Evolutionary conservation across 1,284 basidiomycete genomes (phyloP).

Genomic region (Ustilago xerochloae): DNA sequence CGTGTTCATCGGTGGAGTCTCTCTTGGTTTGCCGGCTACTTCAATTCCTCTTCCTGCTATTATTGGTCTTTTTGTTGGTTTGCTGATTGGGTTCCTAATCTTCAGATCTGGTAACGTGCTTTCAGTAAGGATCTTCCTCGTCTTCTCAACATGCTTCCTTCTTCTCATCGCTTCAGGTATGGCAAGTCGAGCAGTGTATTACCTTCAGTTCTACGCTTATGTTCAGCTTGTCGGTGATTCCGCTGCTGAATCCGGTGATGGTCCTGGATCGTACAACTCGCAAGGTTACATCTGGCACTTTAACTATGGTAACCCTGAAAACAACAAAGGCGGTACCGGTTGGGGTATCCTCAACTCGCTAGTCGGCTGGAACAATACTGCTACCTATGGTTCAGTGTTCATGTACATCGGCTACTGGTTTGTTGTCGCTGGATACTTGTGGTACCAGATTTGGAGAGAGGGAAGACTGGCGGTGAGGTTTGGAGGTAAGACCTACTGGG

Average conservation of each 20-base stretch:
- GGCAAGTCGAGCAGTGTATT: constrained; percentile 59
- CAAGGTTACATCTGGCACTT: constrained; percentile 69
- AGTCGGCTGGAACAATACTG: constrained; percentile 66
- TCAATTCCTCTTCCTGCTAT: constrained; percentile 66
- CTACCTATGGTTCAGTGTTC: constrained; percentile 55
- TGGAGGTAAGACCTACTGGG: constrained; percentile 34
- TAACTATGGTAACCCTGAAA: constrained; percentile 83
- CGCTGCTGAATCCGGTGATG: constrained; percentile 58
- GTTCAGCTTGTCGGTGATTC: constrained; percentile 57
- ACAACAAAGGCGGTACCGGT: constrained; percentile 67
- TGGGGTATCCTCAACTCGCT: constrained; percentile 64
- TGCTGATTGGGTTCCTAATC: constrained; percentile 56
- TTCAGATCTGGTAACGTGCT: constrained; percentile 56
- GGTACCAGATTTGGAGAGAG: constrained; percentile 51
- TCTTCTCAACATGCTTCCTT: constrained; percentile 60
- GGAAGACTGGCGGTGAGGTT: constrained; percentile 30
- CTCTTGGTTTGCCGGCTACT: constrained; percentile 61
- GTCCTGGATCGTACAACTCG: constrained; percentile 59
- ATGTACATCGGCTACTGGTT: constrained; percentile 63
- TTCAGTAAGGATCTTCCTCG: constrained; percentile 55
- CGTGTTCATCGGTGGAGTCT: constrained; percentile 66
- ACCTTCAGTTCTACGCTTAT: constrained; percentile 63
- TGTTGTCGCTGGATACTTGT: constrained; percentile 49
- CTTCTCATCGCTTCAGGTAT: constrained; percentile 65
- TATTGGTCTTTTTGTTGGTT: constrained; percentile 55